Base-by-base conservation (phyloP, 371 early-diverging fungal genomes). In the Zopfochytrium polystomum region DNA sequence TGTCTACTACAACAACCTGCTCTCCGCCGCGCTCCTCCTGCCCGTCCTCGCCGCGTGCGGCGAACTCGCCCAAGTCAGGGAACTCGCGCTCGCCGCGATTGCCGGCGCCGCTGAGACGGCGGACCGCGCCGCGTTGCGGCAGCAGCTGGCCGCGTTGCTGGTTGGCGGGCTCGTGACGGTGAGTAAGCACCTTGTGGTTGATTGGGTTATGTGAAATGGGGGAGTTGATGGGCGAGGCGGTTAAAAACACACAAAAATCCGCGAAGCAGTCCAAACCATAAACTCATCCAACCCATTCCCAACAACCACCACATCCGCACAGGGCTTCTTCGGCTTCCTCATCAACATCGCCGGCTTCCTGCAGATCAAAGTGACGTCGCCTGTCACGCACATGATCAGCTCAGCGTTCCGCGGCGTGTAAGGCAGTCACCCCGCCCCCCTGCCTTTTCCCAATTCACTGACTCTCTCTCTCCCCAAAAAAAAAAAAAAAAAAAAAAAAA, bases 281-380 rank as follows among this genome's bases (percentile, higher is more conserved):
- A n/a, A n/a, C n/a, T n/a, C n/a, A n/a, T n/a, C n/a, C n/a, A n/a
- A n/a, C n/a, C n/a, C n/a, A n/a, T n/a, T n/a, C n/a, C n/a, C n/a
- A n/a, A 32, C n/a, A 13, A n/a, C 11, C 35, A 30, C 13, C 6
- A 56, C 23, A 7, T 48, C 38, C 11, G 13, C 9, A 13, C 2
- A 70, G 20, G 83, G 83, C 9, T 59, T 80, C 50, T 75, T 78
- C 63, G 83, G 83, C 1, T 80, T 81, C 66, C 67, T 83, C 52
- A 74, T 81, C 55, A 83, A 83, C 68, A 42, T 83, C 15, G 81
- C 81, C 18, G 81, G 83, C 9, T 81, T 83, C 68, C 68, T 83
- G 53, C 81, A 81, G 62, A 83, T 83, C 60, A 80, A 82, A 45
- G 76, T 80, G 46, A 83, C 83, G 18, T 77, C 79, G 0, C 83